phyloP scores from a whole-genome alignment of 1,284 basidiomycete genomes.

The Afroboletus lepidellus region DNA sequence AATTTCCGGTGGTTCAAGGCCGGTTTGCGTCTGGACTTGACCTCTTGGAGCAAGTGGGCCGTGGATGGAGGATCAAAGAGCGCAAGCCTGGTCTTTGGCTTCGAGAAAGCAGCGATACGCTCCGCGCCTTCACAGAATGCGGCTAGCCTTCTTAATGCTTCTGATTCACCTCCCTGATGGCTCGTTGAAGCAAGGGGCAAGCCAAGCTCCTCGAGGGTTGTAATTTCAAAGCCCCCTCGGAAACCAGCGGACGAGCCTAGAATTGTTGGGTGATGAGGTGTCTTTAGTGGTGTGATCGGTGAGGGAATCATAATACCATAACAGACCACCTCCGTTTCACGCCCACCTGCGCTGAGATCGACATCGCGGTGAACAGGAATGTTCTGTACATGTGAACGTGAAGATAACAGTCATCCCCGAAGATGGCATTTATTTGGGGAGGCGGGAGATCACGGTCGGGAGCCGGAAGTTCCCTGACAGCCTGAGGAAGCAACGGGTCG shows the following conservation, averaged over 20 bases:
- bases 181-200: constrained; percentile 39
- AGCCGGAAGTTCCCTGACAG: constrained; percentile 13
- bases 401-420: constrained; percentile 12
- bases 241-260: constrained; percentile 41
- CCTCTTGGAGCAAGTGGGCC: constrained; percentile 14
- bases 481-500: constrained; percentile 7
- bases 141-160: constrained; percentile 39
- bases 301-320: constrained; percentile 19
- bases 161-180: constrained; percentile 46
- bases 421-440: constrained; percentile 12
- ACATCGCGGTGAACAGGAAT: constrained; percentile 8
- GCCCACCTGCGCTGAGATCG: constrained; percentile 21
- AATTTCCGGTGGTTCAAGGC: constrained; percentile 23
- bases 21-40: constrained; percentile 1
- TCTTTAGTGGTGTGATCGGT: constrained; percentile 13
- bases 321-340: constrained; percentile 17
- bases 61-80: constrained; percentile 20
- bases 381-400: constrained; percentile 17
- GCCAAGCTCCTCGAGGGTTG: constrained; percentile 44
- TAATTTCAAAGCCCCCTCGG: constrained; percentile 41
- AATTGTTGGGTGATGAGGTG: constrained; percentile 8
- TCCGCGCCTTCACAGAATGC: constrained; percentile 38
- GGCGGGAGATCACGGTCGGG: constrained; percentile 15
- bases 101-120: constrained; percentile 45
- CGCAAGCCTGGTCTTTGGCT: constrained; percentile 27